Evolutionary conservation across 2,329 filamentous ascomycete species (phyloP), one percentile per base, ranked within the genome.

Genomic region (Harringtonia aguacate): DNA sequence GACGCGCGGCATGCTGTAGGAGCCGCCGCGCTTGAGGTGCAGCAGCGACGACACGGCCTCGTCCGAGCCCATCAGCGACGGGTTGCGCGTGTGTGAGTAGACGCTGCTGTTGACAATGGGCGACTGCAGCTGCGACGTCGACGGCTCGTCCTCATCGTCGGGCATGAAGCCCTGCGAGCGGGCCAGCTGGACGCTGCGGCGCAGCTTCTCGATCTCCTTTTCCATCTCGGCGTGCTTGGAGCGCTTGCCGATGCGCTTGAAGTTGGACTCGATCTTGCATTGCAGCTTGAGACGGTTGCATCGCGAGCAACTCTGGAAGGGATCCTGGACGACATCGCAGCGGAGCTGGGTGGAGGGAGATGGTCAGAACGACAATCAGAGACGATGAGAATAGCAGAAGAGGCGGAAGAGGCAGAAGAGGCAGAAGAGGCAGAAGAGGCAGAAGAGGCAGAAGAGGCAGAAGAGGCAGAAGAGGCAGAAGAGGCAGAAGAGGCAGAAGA

Each of bases 191-290:
- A 84, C 69, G 54, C 70, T 76, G 37, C 77, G 73, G 41, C 79
- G 75, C 52, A 83, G 63, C 49, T 70, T 76, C 46, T 86, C 82
- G 56, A 89, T 85, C 61, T 89, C 83, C 63, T 80, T 84, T 59
- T 87, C 84, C 84, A 89, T 89, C 64, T 89, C 85, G 55, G 84
- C 84, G 62, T 90, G 84, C 60, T 86, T 84, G 51, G 79, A 84
- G 35, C 85, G 76, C 68, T 92, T 92, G 50, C 85, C 62, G 17
- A 89, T 71, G 53, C 85, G 80, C 71, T 88, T 89, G 66, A 90
- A 90, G 62, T 88, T 87, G 56, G 83, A 85, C 61, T 90, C 84
- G 61, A 92, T 90, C 61, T 86, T 86, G 70, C 86, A 92, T 49
- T 81, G 77, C 48, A 90, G 79, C 62, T 84, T 85, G 57, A 89